A percentile compares a stretch with the other conserved stretches of the same genome.
Conservation (phyloP, 108 stramenopile genomes). For the Nitzschia putrida region DNA sequence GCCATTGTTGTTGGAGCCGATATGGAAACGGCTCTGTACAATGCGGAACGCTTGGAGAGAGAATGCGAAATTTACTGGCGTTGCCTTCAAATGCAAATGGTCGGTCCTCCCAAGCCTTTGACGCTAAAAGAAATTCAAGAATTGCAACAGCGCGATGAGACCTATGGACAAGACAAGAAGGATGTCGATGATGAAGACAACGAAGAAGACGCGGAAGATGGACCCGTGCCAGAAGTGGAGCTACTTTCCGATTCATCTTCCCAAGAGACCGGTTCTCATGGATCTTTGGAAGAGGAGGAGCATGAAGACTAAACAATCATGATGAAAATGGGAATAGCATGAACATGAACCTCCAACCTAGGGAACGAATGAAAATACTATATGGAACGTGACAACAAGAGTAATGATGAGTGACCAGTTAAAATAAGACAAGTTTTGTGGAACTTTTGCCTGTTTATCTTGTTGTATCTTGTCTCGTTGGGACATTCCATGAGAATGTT, state of each 20-base stretch:
- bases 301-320: no score
- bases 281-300: no score
- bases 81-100: conserved; percentile 5
- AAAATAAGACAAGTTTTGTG: no score
- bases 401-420: no score
- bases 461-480: no score
- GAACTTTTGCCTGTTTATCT: no score
- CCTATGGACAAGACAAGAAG: conserved; percentile 22
- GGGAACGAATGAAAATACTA: no score
- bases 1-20: conserved; percentile 28
- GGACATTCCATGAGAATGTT: no score
- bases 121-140: conserved; percentile 13
- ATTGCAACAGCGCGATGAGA: conserved; percentile 14
- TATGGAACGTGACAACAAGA: no score
- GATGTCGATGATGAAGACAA: conserved; percentile 7
- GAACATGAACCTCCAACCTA: no score
- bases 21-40: conserved; percentile 21
- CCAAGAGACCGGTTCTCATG: neutral
- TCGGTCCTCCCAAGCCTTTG: conserved; percentile 17
- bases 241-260: conserved; percentile 1
- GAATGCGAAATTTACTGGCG: conserved; percentile 33
- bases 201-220: conserved; percentile 12
- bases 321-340: no score
- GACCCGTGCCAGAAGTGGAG: neutral
- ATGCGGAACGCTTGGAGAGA: conserved; percentile 23